phyloP scores from a whole-genome alignment of 139 green algal genomes.

The Nannochloris sp. region DNA sequence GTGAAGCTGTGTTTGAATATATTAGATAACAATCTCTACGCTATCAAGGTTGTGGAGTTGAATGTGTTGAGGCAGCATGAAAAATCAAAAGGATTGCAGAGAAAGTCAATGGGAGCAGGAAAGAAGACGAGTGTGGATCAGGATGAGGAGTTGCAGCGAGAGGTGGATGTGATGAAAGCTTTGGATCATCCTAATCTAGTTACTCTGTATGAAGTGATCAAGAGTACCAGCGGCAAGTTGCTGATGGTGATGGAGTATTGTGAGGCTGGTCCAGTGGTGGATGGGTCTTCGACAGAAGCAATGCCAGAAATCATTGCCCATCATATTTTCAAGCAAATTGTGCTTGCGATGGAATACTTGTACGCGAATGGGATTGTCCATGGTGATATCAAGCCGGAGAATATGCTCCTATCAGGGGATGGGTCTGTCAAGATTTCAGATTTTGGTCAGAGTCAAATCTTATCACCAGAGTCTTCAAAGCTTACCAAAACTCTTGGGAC shows the following conservation, averaged over 20 bases:
- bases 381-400: constrained; percentile 83
- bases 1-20: constrained; percentile 85
- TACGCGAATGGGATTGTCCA: constrained; percentile 65
- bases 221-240: constrained; percentile 60
- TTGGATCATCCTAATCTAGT: constrained; percentile 79
- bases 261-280: constrained; percentile 56
- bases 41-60: constrained; percentile 60
- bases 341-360: constrained; percentile 55
- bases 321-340: constrained; percentile 40
- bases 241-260: constrained; percentile 85
- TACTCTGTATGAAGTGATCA: constrained; percentile 63
- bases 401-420: constrained; percentile 65
- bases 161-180: constrained; percentile 60
- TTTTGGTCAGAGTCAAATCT: constrained; percentile 63
- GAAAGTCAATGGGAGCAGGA: not conserved
- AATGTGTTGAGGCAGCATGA: not conserved
- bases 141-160: constrained; percentile 25
- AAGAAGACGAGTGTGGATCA: not conserved
- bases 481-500: constrained; percentile 29
- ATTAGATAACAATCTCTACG: constrained; percentile 64
- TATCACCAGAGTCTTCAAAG: constrained; percentile 9
- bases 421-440: constrained; percentile 76
- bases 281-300: constrained; percentile 21
- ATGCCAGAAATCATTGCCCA: constrained; percentile 50
- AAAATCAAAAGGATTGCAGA: not conserved